Evolutionary conservation across 2,329 filamentous ascomycete genomes (phyloP).

Genomic region (Fusarium sp.): DNA sequence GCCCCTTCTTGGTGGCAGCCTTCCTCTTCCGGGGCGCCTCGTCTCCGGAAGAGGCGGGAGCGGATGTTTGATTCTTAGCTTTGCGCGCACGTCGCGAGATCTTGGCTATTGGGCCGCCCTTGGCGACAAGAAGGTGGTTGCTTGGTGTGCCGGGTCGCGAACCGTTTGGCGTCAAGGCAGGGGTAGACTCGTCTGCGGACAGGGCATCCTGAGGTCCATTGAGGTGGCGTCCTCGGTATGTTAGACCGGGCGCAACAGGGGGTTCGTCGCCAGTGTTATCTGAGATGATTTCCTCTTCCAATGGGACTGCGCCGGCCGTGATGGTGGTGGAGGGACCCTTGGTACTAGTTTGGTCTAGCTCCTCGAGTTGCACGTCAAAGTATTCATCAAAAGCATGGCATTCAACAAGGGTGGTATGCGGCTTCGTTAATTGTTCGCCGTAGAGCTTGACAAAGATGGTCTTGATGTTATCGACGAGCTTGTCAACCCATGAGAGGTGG

Average conservation of each 20-base stretch:
- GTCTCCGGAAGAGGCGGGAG: slow-evolving; percentile 83
- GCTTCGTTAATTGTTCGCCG: slow-evolving; percentile 84
- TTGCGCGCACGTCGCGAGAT: slow-evolving; percentile 84
- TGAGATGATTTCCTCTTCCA: slow-evolving; percentile 52
- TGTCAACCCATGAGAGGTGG: slow-evolving; percentile 96
- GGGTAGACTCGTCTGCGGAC: slow-evolving; percentile 74
- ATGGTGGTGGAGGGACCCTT: slow-evolving; percentile 45
- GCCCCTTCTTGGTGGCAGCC: slow-evolving; percentile 88
- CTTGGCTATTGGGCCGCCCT: slow-evolving; percentile 79
- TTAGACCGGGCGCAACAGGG: slow-evolving; percentile 54
- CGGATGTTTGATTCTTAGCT: slow-evolving; percentile 72
- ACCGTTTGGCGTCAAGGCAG: slow-evolving; percentile 76
- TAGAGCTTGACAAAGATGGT: slow-evolving; percentile 93
- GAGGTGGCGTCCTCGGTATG: slow-evolving; percentile 54
- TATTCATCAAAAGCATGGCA: slow-evolving; percentile 88
- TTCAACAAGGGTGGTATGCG: slow-evolving; percentile 80
- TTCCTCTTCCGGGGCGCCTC: slow-evolving; percentile 74
- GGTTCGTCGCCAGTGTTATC: slow-evolving; percentile 44
- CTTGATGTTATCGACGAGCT: slow-evolving; percentile 93
- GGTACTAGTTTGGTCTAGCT: slow-evolving; percentile 73
- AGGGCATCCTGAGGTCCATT: slow-evolving; percentile 53
- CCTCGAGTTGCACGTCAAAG: slow-evolving; percentile 91
- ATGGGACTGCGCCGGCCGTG: slow-evolving; percentile 46
- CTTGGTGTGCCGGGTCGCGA: slow-evolving; percentile 84
- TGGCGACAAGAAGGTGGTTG: slow-evolving; percentile 74